These are phyloP conservation scores for Leptosphaerulina australis DNA, from an alignment of 2,329 filamentous ascomycete genomes.

Conservation along the genomic window DNA sequence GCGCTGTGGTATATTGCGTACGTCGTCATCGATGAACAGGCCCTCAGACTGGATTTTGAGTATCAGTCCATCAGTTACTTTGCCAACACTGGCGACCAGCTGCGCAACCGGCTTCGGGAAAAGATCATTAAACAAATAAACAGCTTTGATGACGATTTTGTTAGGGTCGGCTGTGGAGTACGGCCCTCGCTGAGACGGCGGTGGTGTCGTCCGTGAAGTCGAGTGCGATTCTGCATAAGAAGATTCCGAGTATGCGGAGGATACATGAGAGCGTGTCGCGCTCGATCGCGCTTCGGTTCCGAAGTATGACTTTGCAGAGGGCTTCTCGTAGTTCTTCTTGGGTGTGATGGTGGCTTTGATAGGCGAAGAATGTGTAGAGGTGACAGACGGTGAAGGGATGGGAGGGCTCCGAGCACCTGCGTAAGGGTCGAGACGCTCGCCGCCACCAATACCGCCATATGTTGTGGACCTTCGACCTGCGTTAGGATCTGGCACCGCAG, in stretches of 20 bases:
- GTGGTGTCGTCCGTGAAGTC: slow-evolving; percentile 82
- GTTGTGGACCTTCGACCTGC: slow-evolving; percentile 41
- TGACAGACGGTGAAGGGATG: slow-evolving; percentile 53
- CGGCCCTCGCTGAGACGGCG: slow-evolving; percentile 75
- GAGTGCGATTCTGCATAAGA: slow-evolving; percentile 86
- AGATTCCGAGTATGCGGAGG: slow-evolving; percentile 73
- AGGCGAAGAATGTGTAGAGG: slow-evolving; percentile 48
- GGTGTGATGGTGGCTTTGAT: slow-evolving; percentile 49
- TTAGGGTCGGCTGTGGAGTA: slow-evolving; percentile 90
- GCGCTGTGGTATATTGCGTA: slow-evolving; percentile 86
- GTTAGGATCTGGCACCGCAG: slow-evolving; percentile 27
- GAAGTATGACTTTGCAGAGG: slow-evolving; percentile 63
- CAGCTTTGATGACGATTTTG: slow-evolving; percentile 94
- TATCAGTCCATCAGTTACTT: slow-evolving; percentile 90
- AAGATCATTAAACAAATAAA: slow-evolving; percentile 90
- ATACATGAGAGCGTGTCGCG: slow-evolving; percentile 42
- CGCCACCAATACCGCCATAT: slow-evolving; percentile 58
- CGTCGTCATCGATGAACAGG: slow-evolving; percentile 95
- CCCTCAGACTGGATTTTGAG: slow-evolving; percentile 92
- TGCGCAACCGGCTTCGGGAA: slow-evolving; percentile 91
- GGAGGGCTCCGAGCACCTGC: slow-evolving; percentile 62
- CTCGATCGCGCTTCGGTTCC: slow-evolving; percentile 53
- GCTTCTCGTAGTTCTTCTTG: slow-evolving; percentile 52
- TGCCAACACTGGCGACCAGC: slow-evolving; percentile 79
- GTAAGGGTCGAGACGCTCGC: slow-evolving; percentile 74